Evolutionary conservation across 768 basidiomycete species (phyloP), one percentile per base, ranked within the genome.

Genomic region (Mycena floridula): DNA sequence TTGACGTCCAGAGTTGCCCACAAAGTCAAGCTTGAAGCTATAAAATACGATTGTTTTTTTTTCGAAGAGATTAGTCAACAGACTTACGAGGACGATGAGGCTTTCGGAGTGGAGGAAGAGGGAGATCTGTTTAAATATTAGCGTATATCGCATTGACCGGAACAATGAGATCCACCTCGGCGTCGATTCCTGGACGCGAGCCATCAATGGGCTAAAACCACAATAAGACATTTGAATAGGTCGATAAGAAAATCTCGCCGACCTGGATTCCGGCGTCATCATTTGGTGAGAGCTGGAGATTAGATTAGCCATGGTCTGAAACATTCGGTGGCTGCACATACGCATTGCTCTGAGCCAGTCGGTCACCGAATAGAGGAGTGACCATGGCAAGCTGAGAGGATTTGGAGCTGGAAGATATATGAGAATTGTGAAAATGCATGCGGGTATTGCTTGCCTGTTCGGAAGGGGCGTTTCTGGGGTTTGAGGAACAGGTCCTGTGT

Each of bases 191-290:
- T 15, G 25, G 11, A 25, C 13, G 18, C 20, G 25, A 16, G 39
- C 18, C n/a, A 40, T 37, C 24, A 43, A 35, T 27, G 22, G 21
- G 25, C 24, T 20, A 22, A 42, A n/a, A 7, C 16, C 15, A 46
- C 16, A 26, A 21, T 9, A 3, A 41, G 23, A 23, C 2, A n/a
- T 39, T 16, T 11, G 22, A 2, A 18, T 25, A 15, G 15, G 11
- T 18, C 16, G 22, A 45, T n/a, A n/a, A 3, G 15, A 15, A 12
- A 37, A 40, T 7, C 15, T 37, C 11, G 44, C 47, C 18, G 12
- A 51, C 50, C 50, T 51, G 8, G 50, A 49, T 15, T 52, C 50
- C 20, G 50, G 50, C 7, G 50, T 52, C 40, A 52, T 52, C 21
- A 52, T 49, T 25, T 37, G 46, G 23, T 40, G 46, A 28, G 22